These are phyloP conservation scores for Elsinoe australis DNA, from an alignment of 2,329 filamentous ascomycete species.

Conservation along the genomic window DNA sequence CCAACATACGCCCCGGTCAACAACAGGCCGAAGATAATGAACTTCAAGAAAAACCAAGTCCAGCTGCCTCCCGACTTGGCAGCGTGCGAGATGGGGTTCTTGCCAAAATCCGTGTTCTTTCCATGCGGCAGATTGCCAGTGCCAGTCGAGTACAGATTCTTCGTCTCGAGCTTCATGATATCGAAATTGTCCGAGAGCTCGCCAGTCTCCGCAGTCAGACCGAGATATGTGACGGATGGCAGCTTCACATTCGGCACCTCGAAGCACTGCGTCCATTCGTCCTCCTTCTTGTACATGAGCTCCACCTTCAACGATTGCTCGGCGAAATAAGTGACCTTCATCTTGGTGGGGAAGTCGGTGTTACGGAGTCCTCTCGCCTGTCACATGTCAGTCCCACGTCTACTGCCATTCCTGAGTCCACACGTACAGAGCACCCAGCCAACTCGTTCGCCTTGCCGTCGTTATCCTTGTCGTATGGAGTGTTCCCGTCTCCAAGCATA, in stretches of 20 bases:
- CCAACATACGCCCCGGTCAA: conserved; percentile 73
- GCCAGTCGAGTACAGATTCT: conserved; percentile 70
- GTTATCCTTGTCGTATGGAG: conserved; percentile 81
- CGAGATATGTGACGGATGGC: conserved; percentile 60
- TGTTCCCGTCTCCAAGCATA: conserved; percentile 90
- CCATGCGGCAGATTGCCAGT: conserved; percentile 31
- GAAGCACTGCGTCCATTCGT: conserved; percentile 87
- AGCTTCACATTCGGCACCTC: conserved; percentile 61
- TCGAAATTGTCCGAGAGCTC: conserved; percentile 97
- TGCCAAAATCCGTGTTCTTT: conserved; percentile 38
- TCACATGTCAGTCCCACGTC: conserved; percentile 17
- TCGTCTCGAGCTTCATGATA: conserved; percentile 76
- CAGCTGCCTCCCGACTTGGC: conserved; percentile 46
- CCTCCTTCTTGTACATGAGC: conserved; percentile 85
- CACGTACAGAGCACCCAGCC: conserved; percentile 74
- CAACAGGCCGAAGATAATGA: conserved; percentile 64
- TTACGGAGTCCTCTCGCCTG: conserved; percentile 79
- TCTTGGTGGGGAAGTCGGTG: conserved; percentile 67
- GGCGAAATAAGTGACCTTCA: conserved; percentile 89
- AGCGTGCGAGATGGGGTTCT: conserved; percentile 51
- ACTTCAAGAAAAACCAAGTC: conserved; percentile 72
- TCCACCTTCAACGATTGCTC: conserved; percentile 87
- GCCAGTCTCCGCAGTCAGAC: conserved; percentile 77
- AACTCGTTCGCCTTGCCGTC: conserved; percentile 92
- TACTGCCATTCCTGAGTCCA: neutral